These are phyloP conservation scores for Aspergillus taichungensis DNA, from an alignment of 495 filamentous ascomycete species.

Conservation along the genomic window DNA sequence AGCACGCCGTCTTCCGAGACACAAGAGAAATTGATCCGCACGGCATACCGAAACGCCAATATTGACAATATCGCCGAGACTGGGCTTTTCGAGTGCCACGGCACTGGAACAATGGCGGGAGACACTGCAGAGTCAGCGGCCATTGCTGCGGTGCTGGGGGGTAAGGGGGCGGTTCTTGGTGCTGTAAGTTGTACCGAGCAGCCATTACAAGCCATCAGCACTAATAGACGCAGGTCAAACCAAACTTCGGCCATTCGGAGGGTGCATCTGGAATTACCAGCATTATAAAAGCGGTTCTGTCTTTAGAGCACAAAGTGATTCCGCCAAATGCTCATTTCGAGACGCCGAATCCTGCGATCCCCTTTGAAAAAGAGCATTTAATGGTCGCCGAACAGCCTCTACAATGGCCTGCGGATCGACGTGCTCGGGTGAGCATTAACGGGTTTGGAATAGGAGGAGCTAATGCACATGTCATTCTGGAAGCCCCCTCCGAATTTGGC, in stretches of 20 bases:
- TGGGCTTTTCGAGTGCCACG: conserved; percentile 15
- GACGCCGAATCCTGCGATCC: too few relatives aligned
- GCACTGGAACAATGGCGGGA: conserved; percentile 50
- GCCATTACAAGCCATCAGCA: too few relatives aligned
- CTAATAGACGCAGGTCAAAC: too few relatives aligned
- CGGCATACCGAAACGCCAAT: conserved; percentile 33
- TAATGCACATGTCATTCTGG: conserved; percentile 55
- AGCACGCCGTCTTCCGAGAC: conserved; percentile 44
- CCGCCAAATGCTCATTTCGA: too few relatives aligned
- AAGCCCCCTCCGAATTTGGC: not conserved
- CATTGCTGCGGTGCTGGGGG: conserved; percentile 36
- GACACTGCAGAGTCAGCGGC: conserved; percentile 53
- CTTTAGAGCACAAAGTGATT: too few relatives aligned
- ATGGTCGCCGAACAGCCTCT: conserved; percentile 30
- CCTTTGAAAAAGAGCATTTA: too few relatives aligned
- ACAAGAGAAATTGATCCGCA: conserved; percentile 40
- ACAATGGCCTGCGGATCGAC: conserved; percentile 11
- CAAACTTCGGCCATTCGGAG: too few relatives aligned
- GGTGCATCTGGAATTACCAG: too few relatives aligned
- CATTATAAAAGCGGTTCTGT: too few relatives aligned
- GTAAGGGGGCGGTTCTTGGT: conserved; percentile 3
- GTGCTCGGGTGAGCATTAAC: conserved; percentile 23
- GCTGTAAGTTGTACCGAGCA: conserved; percentile 40
- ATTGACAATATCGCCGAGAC: conserved; percentile 13
- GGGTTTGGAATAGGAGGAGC: conserved; percentile 56